These are phyloP conservation scores for Apiospora koreana DNA, from an alignment of 2,329 filamentous ascomycete genomes.

Conservation along the genomic window DNA sequence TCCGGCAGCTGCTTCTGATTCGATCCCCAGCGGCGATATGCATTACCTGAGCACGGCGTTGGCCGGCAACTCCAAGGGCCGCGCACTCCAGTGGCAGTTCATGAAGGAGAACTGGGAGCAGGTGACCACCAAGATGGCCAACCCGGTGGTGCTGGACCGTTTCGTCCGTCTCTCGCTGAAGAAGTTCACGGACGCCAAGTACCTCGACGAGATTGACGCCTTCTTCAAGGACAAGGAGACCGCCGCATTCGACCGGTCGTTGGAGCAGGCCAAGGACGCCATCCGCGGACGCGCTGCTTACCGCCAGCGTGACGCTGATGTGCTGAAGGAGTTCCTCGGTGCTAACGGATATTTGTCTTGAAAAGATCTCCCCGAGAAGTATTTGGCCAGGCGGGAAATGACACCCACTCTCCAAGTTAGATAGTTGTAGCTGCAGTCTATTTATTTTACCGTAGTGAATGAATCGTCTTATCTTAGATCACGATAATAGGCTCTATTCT, in stretches of 20 bases:
- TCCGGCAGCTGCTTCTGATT: conserved; percentile 47
- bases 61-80: conserved; percentile 70
- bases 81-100: conserved; percentile 80
- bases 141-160: conserved; percentile 86
- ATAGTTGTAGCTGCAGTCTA: neutral
- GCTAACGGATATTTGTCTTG: conserved; percentile 44
- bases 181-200: conserved; percentile 72
- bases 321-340: conserved; percentile 77
- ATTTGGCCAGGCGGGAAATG: neutral
- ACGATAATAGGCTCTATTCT: neutral
- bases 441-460: neutral
- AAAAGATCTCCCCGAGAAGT: no score
- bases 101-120: conserved; percentile 81
- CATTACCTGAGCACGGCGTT: conserved; percentile 78
- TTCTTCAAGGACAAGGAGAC: conserved; percentile 92
- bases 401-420: neutral
- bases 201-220: conserved; percentile 72
- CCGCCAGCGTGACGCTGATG: conserved; percentile 70
- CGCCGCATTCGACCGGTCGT: conserved; percentile 79
- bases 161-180: conserved; percentile 79
- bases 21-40: conserved; percentile 85
- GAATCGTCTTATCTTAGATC: neutral
- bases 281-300: conserved; percentile 84
- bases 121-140: conserved; percentile 71
- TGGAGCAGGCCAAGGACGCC: conserved; percentile 84